phyloP scores from a whole-genome alignment of 1,139 yeast genomes.

The Nadsonia commutata region DNA sequence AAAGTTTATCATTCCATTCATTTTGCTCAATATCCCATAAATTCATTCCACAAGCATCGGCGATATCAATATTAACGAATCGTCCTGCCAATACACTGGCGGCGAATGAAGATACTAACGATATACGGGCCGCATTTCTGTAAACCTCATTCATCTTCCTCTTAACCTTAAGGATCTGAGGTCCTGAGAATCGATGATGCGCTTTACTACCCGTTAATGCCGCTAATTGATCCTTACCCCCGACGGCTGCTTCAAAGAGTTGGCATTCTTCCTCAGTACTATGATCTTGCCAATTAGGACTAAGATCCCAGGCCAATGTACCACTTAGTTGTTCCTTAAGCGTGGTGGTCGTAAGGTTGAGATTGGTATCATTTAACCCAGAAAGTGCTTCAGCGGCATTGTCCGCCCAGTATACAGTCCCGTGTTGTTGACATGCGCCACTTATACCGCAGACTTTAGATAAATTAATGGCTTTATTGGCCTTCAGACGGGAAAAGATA shows the following conservation, averaged over 20 bases:
- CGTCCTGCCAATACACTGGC: conserved; percentile 57
- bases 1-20: conserved; percentile 38
- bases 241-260: conserved; percentile 45
- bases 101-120: conserved; percentile 67
- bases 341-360: conserved; percentile 1
- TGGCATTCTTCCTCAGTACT: conserved; percentile 60
- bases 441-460: conserved; percentile 49
- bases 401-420: conserved; percentile 67
- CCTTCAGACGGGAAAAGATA: conserved; percentile 40
- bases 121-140: conserved; percentile 42
- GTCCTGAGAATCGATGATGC: conserved; percentile 81
- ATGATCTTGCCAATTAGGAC: conserved; percentile 95
- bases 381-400: conserved; percentile 30
- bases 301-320: conserved; percentile 47
- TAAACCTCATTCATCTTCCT: conserved; percentile 41
- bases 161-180: conserved; percentile 68
- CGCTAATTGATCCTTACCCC: conserved; percentile 54
- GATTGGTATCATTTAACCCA: conserved; percentile 7
- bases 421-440: conserved; percentile 91
- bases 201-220: conserved; percentile 71
- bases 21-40: conserved; percentile 49
- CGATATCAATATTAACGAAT: conserved; percentile 53
- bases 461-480: conserved; percentile 38
- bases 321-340: conserved; percentile 12
- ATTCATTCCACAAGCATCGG: conserved; percentile 91